These are phyloP conservation scores for Candida awuae DNA, from an alignment of 805 yeast species.

Conservation along the genomic window DNA sequence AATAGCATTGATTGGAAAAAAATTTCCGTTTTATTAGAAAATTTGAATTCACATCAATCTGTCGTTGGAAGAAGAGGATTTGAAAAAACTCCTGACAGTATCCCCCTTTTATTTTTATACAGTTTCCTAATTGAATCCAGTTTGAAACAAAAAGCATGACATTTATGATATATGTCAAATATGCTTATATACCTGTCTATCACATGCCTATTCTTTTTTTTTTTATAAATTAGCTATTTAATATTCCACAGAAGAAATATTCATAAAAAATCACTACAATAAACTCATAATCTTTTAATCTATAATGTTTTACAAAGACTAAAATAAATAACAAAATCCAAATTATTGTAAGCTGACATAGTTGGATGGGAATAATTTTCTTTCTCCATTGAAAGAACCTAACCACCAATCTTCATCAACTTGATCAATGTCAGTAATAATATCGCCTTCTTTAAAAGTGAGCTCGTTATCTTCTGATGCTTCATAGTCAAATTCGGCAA, in stretches of 20 bases:
- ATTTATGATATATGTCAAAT: too few species aligned
- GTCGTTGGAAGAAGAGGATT: slow-evolving; percentile 73
- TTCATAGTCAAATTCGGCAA: slow-evolving; percentile 72
- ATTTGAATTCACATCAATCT: slow-evolving; percentile 79
- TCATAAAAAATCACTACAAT: background rate
- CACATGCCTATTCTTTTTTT: too few species aligned
- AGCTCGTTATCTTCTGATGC: slow-evolving; percentile 92
- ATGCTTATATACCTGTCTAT: too few species aligned
- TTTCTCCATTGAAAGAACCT: slow-evolving; percentile 71
- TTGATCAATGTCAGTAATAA: slow-evolving; percentile 74
- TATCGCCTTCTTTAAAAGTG: slow-evolving; percentile 74
- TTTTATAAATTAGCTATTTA: too few species aligned
- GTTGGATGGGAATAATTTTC: slow-evolving; percentile 86
- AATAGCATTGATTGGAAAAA: slow-evolving; percentile 69
- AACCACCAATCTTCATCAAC: slow-evolving; percentile 98
- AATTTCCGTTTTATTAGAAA: slow-evolving; percentile 61
- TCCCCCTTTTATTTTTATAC: slow-evolving; percentile 47
- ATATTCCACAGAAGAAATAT: background rate
- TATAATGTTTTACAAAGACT: background rate
- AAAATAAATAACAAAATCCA: background rate
- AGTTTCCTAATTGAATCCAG: slow-evolving; percentile 5
- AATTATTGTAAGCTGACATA: slow-evolving; percentile 44
- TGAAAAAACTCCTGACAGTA: slow-evolving; percentile 41
- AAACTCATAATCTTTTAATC: background rate
- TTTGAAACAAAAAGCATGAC: background rate